Evolutionary conservation across 768 basidiomycete species (phyloP).

Genomic region (Botryobasidium botryosum): DNA sequence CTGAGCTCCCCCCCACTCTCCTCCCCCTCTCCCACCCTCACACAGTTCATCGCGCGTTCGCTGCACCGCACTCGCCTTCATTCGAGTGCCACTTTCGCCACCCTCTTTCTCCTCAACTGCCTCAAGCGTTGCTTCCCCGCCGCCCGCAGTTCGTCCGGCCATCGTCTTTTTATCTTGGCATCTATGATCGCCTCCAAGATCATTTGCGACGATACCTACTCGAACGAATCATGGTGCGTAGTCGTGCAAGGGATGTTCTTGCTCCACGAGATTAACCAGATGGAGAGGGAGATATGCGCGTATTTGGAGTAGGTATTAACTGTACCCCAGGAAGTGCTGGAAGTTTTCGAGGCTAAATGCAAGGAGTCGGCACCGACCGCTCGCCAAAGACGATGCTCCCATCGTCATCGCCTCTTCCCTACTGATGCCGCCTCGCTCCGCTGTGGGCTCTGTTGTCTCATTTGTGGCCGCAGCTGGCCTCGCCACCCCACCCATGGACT

Average conservation of each 20-base stretch:
- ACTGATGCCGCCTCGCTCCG: too few species aligned
- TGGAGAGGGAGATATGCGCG: conserved; percentile 46
- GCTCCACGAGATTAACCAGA: conserved; percentile 36
- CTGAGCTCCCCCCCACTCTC: too few species aligned
- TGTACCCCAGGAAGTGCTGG: conserved; percentile 20
- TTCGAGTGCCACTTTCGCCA: conserved; percentile 44
- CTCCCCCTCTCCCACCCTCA: conserved; percentile 39
- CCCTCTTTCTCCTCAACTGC: conserved; percentile 27
- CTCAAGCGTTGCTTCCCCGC: conserved; percentile 30
- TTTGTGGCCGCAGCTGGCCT: too few species aligned
- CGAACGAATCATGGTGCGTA: conserved; percentile 30
- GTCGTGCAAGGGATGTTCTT: conserved; percentile 28
- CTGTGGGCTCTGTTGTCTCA: too few species aligned
- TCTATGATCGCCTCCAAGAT: conserved; percentile 26
- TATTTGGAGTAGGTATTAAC: conserved; percentile 71
- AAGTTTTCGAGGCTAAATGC: conserved; percentile 20
- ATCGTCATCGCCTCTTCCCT: too few species aligned
- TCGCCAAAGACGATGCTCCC: too few species aligned
- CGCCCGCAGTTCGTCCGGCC: conserved; percentile 27
- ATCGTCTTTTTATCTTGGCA: conserved; percentile 29
- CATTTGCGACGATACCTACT: conserved; percentile 29
- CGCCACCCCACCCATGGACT: too few species aligned
- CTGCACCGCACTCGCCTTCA: conserved; percentile 70
- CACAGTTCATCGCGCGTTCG: conserved; percentile 73
- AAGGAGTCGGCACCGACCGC: too few species aligned